These are phyloP conservation scores for Sordariomycetes sp. DNA, from an alignment of 2,329 filamentous ascomycete species.

Conservation along the genomic window DNA sequence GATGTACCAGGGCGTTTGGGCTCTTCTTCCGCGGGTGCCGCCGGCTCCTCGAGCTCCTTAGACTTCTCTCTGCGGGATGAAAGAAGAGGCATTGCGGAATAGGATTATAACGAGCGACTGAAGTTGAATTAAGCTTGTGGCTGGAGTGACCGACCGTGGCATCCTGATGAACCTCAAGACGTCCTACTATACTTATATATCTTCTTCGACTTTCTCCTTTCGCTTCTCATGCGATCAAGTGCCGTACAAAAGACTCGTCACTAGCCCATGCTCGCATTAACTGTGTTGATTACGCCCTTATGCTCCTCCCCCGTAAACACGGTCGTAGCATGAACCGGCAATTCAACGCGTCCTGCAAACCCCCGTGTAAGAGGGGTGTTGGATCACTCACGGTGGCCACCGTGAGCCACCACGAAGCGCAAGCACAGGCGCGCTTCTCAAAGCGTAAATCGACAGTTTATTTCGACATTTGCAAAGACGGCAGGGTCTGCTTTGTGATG, in stretches of 20 bases:
- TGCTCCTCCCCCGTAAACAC: too few species aligned
- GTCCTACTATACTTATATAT: constrained; percentile 1
- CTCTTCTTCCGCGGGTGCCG: constrained; percentile 1
- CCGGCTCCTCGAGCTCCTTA: background rate
- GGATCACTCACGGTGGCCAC: too few species aligned
- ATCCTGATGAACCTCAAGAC: too few species aligned
- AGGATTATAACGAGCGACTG: background rate
- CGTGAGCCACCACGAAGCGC: too few species aligned
- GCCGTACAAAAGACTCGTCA: too few species aligned
- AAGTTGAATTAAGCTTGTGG: background rate
- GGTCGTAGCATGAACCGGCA: background rate
- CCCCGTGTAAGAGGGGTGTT: background rate
- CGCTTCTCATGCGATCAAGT: background rate
- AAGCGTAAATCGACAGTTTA: too few species aligned
- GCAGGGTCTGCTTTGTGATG: too few species aligned
- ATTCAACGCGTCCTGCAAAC: background rate
- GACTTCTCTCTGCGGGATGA: background rate
- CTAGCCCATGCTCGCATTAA: too few species aligned
- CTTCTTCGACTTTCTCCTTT: background rate
- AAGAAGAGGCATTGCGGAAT: background rate
- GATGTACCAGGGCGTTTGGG: constrained; percentile 27
- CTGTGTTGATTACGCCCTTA: too few species aligned
- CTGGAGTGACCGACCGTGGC: too few species aligned
- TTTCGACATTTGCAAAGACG: background rate
- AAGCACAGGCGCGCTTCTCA: too few species aligned